Base-by-base conservation (phyloP, 768 basidiomycete species). In the Hysterangium stoloniferum region DNA sequence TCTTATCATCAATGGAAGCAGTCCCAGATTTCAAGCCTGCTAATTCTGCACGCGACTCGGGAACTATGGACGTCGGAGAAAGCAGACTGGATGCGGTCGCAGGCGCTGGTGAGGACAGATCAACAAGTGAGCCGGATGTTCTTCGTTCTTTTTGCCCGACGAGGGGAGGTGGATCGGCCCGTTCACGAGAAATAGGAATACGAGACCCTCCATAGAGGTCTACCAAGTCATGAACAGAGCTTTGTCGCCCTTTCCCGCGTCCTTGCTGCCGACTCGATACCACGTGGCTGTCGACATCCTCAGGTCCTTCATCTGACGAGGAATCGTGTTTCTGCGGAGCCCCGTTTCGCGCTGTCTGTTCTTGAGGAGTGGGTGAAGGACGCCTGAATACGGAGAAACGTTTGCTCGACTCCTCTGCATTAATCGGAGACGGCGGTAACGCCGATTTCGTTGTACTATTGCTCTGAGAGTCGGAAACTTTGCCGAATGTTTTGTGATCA, bases 201-300 rank as follows among this genome's bases (percentile, higher is more conserved):
- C 19, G 38, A 20, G 37, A 7, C 6, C 84, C 84, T 35, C 85
- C 85, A 72, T 83, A 89, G 25, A 90, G 63, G 61, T 85, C 84
- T 25, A 90, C 84, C 49, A 90, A 62, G 59, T 91, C 84, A 59
- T 92, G 86, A 20, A 90, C 86, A 11, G 89, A 90, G 58, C 79
- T 83, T 68, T 90, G 86, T 55, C 87, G 68, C 34, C 76, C 71
- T 57, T 78, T 79, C 36, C 67, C 63, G 57, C 64, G 73, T 35
- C 66, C 60, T 45, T 63, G 66, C 34, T 57, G 27, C 25, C 58
- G 53, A 60, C 60, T 15, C 61, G 56, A 28, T 57, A 52, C 20
- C n/a, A 31, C 44, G 29, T 22, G 44, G 19, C 68, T 66, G 13
- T 45, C 55, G 31, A 65, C 66, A 25, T 79, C 78, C 58, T 79